A percentile compares a stretch with the other conserved stretches of the same genome.
Conservation (phyloP, 2,329 filamentous ascomycete species). For the Sordariomycetes sp. region DNA sequence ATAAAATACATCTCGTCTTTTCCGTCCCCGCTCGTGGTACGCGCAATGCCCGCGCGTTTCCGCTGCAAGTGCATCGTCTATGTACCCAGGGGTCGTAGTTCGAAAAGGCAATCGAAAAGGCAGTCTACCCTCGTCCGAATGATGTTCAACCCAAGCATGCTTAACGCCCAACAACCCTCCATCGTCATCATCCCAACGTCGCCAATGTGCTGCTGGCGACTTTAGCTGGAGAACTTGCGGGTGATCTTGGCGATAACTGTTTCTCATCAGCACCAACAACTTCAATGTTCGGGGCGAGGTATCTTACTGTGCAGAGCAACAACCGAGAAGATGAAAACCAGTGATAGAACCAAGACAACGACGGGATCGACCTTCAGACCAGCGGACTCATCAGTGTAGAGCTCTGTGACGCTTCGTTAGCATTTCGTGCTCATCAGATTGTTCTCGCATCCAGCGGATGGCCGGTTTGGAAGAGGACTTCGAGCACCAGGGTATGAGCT, state of each 20-base stretch:
- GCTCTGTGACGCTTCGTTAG: constrained; percentile 42
- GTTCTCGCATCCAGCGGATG: neutral
- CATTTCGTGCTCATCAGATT: neutral
- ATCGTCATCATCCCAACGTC: neutral
- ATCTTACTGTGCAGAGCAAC: constrained; percentile 90
- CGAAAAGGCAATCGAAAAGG: no score
- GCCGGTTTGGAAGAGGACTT: neutral
- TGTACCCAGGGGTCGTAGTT: no score
- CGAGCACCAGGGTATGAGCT: no score
- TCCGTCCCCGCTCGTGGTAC: no score
- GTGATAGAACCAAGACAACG: constrained; percentile 87
- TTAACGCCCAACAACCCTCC: no score
- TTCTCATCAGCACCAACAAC: constrained; percentile 3
- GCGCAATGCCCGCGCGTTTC: no score
- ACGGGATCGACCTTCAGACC: constrained; percentile 97
- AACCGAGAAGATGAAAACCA: constrained; percentile 98
- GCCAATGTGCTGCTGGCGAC: neutral
- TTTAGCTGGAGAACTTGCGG: constrained; percentile 68
- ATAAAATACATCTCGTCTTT: constrained; percentile 3
- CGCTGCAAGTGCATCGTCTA: no score
- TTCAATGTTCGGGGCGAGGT: neutral
- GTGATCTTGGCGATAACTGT: constrained; percentile 92
- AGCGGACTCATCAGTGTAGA: constrained; percentile 97
- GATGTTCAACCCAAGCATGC: no score
- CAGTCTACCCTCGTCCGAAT: no score